A percentile compares a stretch with the other conserved stretches of the same genome.
phyloP scores from a whole-genome alignment of 1,139 yeast genomes.

The Saccharomycopsis phalli region DNA sequence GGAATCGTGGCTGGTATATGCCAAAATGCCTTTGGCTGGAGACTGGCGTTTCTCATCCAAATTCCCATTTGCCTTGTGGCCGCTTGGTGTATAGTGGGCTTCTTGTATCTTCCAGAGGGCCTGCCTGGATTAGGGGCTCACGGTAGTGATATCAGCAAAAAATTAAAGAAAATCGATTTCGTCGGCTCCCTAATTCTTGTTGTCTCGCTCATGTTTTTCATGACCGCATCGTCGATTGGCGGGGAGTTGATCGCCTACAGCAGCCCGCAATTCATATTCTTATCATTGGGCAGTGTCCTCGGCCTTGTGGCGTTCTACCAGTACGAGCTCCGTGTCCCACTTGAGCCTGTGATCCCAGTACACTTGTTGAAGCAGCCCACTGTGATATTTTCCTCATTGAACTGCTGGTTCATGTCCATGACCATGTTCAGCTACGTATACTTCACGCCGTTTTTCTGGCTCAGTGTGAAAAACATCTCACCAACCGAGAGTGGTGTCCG shows the following conservation, averaged over 20 bases:
- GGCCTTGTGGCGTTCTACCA: slow-evolving; percentile 34
- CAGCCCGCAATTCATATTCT: slow-evolving; percentile 29
- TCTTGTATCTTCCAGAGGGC: slow-evolving; percentile 33
- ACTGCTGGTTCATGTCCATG: slow-evolving; percentile 61
- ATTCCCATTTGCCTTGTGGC: slow-evolving; percentile 57
- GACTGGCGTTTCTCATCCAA: slow-evolving; percentile 52
- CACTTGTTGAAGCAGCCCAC: slow-evolving; percentile 47
- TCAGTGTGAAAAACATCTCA: slow-evolving; percentile 45
- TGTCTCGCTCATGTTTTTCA: slow-evolving; percentile 38
- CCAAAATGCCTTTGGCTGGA: slow-evolving; percentile 67
- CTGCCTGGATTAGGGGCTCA: slow-evolving; percentile 28
- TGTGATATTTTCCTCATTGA: slow-evolving; percentile 52
- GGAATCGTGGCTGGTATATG: slow-evolving; percentile 65
- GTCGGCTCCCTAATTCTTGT: slow-evolving; percentile 59
- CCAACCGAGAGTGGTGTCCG: slow-evolving; percentile 58
- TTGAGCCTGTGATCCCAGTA: slow-evolving; percentile 63
- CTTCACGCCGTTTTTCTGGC: slow-evolving; percentile 57
- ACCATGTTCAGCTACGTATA: slow-evolving; percentile 45
- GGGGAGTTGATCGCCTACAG: slow-evolving; percentile 41
- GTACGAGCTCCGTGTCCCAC: slow-evolving; percentile 46
- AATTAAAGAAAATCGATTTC: slow-evolving; percentile 58
- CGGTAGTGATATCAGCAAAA: slow-evolving; percentile 29
- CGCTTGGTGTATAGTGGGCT: slow-evolving; percentile 31
- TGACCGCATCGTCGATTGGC: slow-evolving; percentile 63
- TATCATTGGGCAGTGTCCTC: slow-evolving; percentile 24